Evolutionary conservation across 208 protist genomes (phyloP), one percentile per base, ranked within the genome.

Genomic region (Trypanosoma rangeli): DNA sequence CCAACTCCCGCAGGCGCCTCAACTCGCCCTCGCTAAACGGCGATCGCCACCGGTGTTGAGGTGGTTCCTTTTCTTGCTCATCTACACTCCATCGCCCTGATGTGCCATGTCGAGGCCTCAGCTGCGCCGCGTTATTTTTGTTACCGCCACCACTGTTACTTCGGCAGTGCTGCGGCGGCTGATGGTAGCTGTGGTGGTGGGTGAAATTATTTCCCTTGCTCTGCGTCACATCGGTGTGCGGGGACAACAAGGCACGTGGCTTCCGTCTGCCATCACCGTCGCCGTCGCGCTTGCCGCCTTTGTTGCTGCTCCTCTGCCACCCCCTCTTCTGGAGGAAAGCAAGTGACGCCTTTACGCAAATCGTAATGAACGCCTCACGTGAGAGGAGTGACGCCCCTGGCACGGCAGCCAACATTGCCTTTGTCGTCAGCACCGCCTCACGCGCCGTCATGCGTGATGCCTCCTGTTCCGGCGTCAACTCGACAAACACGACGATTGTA

Each of bases 291-390:
- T 26, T 55, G 39, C 10, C 7, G 20, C 1, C 22, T 15, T n/a
- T 33, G 12, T 9, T 3, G 46, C 46, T 55, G 29, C 50, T 33
- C 13, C 35, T 29, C 24, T 24, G 4, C 57, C 20, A 18, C 50
- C 50, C 3, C 5, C n/a, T 12, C 26, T 57, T 29, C 7, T 56
- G 67, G 13, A 72, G 46, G 55, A 58, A 64, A 13, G 42, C 42
- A 28, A 64, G 22, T 10, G 67, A 29, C 4, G 67, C 35, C 44
- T 72, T 56, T n/a, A 72, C 67, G 57, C 67, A 72, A 16, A 72
- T 29, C 1, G 20, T 55, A 1, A 72, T 63, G 29, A 72, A 72
- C 0, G 28, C 48, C 35, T 72, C 67, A 56, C 67, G 67, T 24
- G 67, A 48, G 22, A 72, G 57, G 15, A 49, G 42, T 5, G 46